Evolutionary conservation across 1,139 yeast genomes (phyloP), one percentile per base, ranked within the genome.

Genomic region (Wickerhamiella pararugosa): DNA sequence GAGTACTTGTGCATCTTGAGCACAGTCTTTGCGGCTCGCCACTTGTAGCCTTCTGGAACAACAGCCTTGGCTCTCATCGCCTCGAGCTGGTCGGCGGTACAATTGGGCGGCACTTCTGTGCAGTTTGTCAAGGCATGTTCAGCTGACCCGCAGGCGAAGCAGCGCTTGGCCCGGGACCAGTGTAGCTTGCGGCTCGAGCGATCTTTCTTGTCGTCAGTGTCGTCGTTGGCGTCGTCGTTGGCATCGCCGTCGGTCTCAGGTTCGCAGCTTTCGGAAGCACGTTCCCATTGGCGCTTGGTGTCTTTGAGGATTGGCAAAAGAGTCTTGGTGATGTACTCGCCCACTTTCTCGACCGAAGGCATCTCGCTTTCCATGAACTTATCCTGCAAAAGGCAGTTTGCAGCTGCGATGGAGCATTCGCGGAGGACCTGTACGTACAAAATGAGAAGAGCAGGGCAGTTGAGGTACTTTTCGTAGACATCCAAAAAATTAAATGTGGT

Each of bases 101-200:
- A 38, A 15, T 38, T 33, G 21, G 41, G 36, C 9, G 41, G 41
- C n/a, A 38, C 35, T 6, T 15, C 32, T 9, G 15, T 28, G 15
- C 41, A 38, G 15, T 38, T 38, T 21, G 28, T 38, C 27, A 38
- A 30, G 4, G 41, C 41, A 8, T 38, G 41, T 29, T 15, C 41
- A 21, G 29, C 41, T 5, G 41, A 38, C 5, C 41, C 41, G 29
- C 41, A 38, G 3, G 36, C 41, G 29, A 38, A 38, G 36, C 41
- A 38, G 8, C 41, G 41, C 29, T 38, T 38, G 25, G 41, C 41
- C 5, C 41, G 36, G 11, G 41, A 38, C 41, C 41, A 38, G 41
- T 38, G 41, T 36, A 38, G 10, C 9, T 29, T 38, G 29, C 41
- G 41, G 11, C 6, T 36, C 5, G 31, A 25, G 9, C 25, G 26